These are phyloP conservation scores for Takashimella tepidaria DNA, from an alignment of 1,284 basidiomycete species.

Conservation along the genomic window DNA sequence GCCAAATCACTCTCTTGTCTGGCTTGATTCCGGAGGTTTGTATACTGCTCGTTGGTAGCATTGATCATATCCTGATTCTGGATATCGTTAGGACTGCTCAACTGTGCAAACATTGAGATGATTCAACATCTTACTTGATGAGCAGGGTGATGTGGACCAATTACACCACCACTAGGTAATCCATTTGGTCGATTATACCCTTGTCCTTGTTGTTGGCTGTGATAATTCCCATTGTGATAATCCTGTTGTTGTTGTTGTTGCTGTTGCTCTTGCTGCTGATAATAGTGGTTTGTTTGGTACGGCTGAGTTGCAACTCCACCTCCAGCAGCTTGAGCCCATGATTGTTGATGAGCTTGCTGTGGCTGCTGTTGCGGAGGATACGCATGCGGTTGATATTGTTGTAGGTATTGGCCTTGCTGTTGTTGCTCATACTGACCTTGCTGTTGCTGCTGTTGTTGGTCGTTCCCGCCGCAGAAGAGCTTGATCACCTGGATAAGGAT, in stretches of 20 bases:
- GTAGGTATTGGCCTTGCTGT: constrained; percentile 15
- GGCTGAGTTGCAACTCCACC: constrained; percentile 20
- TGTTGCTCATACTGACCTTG: constrained; percentile 11
- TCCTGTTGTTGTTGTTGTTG: constrained; percentile 8
- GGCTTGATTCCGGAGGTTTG: constrained; percentile 63
- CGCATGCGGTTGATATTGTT: constrained; percentile 8
- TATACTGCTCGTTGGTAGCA: constrained; percentile 59
- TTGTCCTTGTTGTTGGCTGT: constrained; percentile 11
- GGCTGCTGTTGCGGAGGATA: constrained; percentile 22
- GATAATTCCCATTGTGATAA: constrained; percentile 14
- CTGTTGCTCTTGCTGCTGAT: constrained; percentile 16
- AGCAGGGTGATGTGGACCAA: constrained; percentile 48
- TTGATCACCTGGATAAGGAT: constrained; percentile 19
- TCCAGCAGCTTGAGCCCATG: constrained; percentile 21
- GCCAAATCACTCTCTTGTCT: constrained; percentile 59
- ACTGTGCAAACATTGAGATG: not conserved
- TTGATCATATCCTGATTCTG: constrained; percentile 56
- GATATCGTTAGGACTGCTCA: constrained; percentile 23
- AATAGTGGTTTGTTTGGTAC: constrained; percentile 9
- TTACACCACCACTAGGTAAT: constrained; percentile 24
- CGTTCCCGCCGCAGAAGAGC: constrained; percentile 22
- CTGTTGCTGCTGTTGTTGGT: constrained; percentile 16
- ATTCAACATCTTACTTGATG: constrained; percentile 22
- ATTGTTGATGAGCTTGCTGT: constrained; percentile 11
- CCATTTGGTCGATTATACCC: constrained; percentile 15